These are phyloP conservation scores for Chaetothyriales sp. DNA, from an alignment of 2,329 filamentous ascomycete genomes.

Conservation along the genomic window DNA sequence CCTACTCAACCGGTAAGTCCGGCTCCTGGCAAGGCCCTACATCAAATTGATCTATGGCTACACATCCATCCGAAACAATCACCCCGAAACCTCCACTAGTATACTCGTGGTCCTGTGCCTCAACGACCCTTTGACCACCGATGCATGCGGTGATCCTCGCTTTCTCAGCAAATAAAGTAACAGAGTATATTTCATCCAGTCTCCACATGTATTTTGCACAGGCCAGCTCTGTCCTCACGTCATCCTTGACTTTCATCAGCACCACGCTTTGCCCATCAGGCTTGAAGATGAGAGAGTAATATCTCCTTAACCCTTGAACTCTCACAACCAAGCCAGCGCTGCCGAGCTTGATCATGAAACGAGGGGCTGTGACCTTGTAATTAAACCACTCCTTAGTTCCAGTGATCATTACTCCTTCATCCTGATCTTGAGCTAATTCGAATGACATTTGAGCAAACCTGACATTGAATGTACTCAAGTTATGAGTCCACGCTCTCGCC, in stretches of 20 bases:
- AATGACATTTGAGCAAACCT: background rate
- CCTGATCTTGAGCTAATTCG: conserved; percentile 1
- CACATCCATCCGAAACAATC: background rate
- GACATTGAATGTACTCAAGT: background rate
- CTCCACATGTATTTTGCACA: background rate
- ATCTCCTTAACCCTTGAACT: background rate
- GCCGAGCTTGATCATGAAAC: conserved; percentile 1
- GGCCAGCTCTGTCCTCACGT: conserved; percentile 1
- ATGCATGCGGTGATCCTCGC: background rate
- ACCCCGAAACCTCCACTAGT: background rate
- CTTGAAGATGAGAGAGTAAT: background rate
- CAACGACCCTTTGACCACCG: background rate
- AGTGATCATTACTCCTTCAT: conserved; percentile 1
- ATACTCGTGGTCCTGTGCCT: conserved; percentile 1
- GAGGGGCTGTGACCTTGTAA: background rate
- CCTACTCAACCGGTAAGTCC: background rate
- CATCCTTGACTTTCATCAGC: conserved; percentile 1
- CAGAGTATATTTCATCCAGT: background rate
- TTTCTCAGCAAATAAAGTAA: background rate
- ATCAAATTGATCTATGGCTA: background rate
- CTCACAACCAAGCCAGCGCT: background rate
- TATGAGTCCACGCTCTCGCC: background rate
- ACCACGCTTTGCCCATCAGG: background rate
- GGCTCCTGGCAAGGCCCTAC: background rate
- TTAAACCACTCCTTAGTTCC: conserved; percentile 1